A percentile compares a stretch with the other conserved stretches of the same genome.
Evolutionary conservation across 1,139 yeast genomes (phyloP).

Genomic region (Geotrichum restrictum): DNA sequence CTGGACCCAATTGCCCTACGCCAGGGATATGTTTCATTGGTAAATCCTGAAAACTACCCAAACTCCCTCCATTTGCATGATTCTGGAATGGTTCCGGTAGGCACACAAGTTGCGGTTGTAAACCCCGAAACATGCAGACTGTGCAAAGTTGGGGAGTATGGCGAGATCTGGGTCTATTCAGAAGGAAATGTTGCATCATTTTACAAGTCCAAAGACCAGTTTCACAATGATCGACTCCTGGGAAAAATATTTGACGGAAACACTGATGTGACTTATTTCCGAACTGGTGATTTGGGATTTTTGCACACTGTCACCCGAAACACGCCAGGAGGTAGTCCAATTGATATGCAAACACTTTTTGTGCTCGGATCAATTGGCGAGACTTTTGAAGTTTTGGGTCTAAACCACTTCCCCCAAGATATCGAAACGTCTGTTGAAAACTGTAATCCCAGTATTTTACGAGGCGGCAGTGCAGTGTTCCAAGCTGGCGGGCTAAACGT

Average conservation of each 20-base stretch:
- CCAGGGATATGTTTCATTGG: constrained; percentile 79
- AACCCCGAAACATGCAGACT: constrained; percentile 82
- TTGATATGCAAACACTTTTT: constrained; percentile 73
- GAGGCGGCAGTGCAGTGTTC: constrained; percentile 62
- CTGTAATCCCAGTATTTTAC: constrained; percentile 55
- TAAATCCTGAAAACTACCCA: constrained; percentile 65
- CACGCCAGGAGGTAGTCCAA: constrained; percentile 41
- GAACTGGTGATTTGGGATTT: constrained; percentile 95
- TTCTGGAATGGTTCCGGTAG: constrained; percentile 93
- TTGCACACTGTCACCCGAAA: constrained; percentile 61
- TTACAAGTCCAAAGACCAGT: constrained; percentile 49
- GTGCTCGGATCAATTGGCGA: constrained; percentile 82
- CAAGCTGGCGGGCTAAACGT: constrained; percentile 80
- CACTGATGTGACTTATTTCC: constrained; percentile 57
- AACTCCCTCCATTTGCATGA: constrained; percentile 79
- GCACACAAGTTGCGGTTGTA: constrained; percentile 89
- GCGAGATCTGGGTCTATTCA: constrained; percentile 94
- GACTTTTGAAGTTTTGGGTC: constrained; percentile 86
- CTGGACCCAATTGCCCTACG: constrained; percentile 84
- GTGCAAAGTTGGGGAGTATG: constrained; percentile 90
- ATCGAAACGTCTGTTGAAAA: constrained; percentile 72
- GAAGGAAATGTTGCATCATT: constrained; percentile 72
- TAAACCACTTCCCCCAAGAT: constrained; percentile 86
- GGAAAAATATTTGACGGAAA: constrained; percentile 63
- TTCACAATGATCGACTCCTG: constrained; percentile 49